Percentiles rank a stretch among this genome's conserved stretches.
Evolutionary conservation across 1,284 basidiomycete genomes (phyloP).

Genomic region (Neonothopanus nambi): DNA sequence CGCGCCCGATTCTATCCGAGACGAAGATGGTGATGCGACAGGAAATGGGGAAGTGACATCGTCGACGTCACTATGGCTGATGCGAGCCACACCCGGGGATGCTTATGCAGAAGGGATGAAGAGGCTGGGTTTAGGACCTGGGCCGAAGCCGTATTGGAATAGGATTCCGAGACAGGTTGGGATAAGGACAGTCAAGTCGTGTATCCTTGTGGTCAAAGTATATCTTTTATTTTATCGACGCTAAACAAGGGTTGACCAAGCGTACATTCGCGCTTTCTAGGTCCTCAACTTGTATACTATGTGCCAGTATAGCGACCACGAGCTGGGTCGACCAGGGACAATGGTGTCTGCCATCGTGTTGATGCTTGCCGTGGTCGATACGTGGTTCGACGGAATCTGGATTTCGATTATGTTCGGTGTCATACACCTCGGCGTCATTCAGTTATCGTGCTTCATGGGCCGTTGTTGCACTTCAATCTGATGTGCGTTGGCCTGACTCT

Average conservation of each 20-base stretch:
- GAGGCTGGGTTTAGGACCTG: too few species aligned
- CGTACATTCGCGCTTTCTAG: constrained; percentile 18
- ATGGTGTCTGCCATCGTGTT: too few species aligned
- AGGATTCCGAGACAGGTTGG: too few species aligned
- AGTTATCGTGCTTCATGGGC: constrained; percentile 1
- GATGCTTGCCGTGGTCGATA: too few species aligned
- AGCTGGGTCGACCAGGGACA: too few species aligned
- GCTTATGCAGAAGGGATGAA: too few species aligned
- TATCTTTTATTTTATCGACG: too few species aligned
- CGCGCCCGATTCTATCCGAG: constrained; percentile 16
- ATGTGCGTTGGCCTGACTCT: not conserved
- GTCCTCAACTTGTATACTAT: constrained; percentile 34
- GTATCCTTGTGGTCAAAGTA: constrained; percentile 54
- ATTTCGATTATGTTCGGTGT: too few species aligned
- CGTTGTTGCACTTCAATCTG: not conserved
- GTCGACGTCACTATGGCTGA: not conserved
- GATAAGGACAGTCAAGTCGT: too few species aligned
- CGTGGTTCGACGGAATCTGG: too few species aligned
- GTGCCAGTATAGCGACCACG: constrained; percentile 26
- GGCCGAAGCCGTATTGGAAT: too few species aligned
- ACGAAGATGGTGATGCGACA: constrained; percentile 1
- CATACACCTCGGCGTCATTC: constrained; percentile 35
- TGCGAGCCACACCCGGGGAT: too few species aligned
- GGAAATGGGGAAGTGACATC: not conserved
- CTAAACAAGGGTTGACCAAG: not conserved